A percentile compares a stretch with the other conserved stretches of the same genome.
These are phyloP conservation scores for Schizophyllum amplum DNA, from an alignment of 1,284 basidiomycete species.

Conservation along the genomic window DNA sequence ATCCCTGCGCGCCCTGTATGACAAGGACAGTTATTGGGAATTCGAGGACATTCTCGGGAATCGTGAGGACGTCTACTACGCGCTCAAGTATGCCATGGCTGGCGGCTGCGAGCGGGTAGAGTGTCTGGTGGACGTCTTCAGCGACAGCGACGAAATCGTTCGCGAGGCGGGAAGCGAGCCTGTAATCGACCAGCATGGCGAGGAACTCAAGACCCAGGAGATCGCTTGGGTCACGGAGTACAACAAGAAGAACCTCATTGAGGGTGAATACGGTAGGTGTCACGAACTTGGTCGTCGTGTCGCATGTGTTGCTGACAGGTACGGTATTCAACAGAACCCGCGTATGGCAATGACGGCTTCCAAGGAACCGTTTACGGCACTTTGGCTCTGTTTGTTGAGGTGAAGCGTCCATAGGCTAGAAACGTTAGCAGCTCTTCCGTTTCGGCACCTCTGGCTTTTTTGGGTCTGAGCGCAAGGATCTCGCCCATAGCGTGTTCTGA, in stretches of 20 bases:
- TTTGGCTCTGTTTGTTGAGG: too few relatives aligned
- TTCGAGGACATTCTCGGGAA: neutral
- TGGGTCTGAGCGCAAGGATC: too few relatives aligned
- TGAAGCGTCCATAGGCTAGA: too few relatives aligned
- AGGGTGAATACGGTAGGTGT: too few relatives aligned
- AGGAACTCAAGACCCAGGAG: neutral
- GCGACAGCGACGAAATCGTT: neutral
- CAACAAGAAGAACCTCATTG: neutral
- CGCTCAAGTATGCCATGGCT: neutral
- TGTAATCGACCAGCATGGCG: neutral
- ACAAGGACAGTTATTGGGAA: neutral
- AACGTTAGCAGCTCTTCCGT: too few relatives aligned
- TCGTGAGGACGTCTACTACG: slow-evolving; percentile 2
- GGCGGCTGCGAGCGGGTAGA: neutral
- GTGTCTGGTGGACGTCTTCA: neutral
- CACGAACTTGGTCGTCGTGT: too few relatives aligned
- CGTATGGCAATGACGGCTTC: too few relatives aligned
- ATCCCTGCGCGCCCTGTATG: neutral
- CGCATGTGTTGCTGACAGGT: too few relatives aligned
- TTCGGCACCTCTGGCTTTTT: too few relatives aligned
- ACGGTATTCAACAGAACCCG: too few relatives aligned
- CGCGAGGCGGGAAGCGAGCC: neutral
- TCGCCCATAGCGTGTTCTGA: too few relatives aligned
- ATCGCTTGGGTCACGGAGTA: neutral
- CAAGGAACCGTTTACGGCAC: too few relatives aligned